These are phyloP conservation scores for Cydonia oblonga DNA, from an alignment of 331 rosid species.

Conservation along the genomic window DNA sequence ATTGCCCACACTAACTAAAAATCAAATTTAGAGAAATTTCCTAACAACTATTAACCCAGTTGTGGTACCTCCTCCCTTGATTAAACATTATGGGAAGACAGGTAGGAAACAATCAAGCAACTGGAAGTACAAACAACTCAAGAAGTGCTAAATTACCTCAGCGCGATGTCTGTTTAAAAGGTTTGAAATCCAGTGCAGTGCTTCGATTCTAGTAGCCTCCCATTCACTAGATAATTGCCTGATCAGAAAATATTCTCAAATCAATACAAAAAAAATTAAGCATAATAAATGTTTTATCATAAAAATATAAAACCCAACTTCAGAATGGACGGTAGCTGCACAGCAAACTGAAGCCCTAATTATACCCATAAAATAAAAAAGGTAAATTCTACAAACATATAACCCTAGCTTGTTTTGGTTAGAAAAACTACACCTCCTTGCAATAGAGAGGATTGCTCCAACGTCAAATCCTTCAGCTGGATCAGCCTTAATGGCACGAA, in stretches of 20 bases:
- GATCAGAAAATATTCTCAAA: constrained; percentile 33
- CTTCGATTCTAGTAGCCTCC: constrained; percentile 98
- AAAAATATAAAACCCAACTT: neutral
- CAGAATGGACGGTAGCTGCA: constrained; percentile 18
- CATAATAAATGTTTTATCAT: neutral
- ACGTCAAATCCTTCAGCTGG: constrained; percentile 85
- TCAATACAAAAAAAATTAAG: constrained; percentile 12
- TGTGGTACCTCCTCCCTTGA: neutral
- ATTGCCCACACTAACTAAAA: neutral
- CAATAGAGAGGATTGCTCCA: constrained; percentile 75
- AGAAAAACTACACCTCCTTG: constrained; percentile 57
- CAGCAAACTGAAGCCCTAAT: neutral
- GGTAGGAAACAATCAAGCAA: neutral
- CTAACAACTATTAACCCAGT: neutral
- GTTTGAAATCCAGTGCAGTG: constrained; percentile 87
- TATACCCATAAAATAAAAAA: neutral
- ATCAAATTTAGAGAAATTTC: neutral
- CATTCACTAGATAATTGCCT: constrained; percentile 85
- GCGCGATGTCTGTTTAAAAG: constrained; percentile 68
- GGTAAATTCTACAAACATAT: too few species aligned
- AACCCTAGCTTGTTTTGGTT: too few species aligned
- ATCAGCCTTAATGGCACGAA: constrained; percentile 64
- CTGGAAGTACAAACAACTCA: neutral
- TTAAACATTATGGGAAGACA: neutral
- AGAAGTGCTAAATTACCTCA: constrained; percentile 43